phyloP scores from a whole-genome alignment of 1,139 yeast genomes.

The Yamadazyma friedrichii region DNA sequence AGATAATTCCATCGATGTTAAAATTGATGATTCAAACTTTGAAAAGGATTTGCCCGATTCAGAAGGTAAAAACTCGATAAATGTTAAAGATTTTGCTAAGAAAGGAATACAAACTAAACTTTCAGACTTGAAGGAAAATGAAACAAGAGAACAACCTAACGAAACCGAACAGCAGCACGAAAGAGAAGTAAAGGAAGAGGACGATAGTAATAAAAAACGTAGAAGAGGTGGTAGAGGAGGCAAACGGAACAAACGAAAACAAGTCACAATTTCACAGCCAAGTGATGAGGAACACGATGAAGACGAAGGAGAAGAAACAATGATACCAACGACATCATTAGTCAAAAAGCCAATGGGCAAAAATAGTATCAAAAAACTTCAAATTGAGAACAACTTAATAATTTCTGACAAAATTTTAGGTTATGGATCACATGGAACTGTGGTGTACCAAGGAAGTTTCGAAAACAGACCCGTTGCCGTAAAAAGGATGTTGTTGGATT shows the following conservation, averaged over 20 bases:
- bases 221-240: constrained; percentile 91
- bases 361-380: constrained; percentile 31
- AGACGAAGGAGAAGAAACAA: constrained; percentile 12
- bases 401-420: constrained; percentile 80
- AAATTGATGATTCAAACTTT: background rate
- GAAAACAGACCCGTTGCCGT: constrained; percentile 95
- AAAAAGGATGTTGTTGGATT: constrained; percentile 88
- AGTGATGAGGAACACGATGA: constrained; percentile 19
- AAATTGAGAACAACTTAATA: constrained; percentile 52
- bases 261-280: background rate
- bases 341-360: constrained; percentile 21
- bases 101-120: background rate
- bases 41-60: background rate
- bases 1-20: background rate
- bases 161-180: constrained; percentile 4
- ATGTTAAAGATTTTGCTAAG: background rate
- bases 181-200: constrained; percentile 9
- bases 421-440: constrained; percentile 96
- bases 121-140: constrained; percentile 1
- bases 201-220: constrained; percentile 45
- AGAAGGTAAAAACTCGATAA: background rate
- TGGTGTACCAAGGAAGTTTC: constrained; percentile 85
- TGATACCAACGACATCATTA: constrained; percentile 30
- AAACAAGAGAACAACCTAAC: no score
- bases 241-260: constrained; percentile 38